A percentile compares a stretch with the other conserved stretches of the same genome.
Evolutionary conservation across 495 filamentous ascomycete genomes (phyloP).

Genomic region (Aspergillus olivimuriae): DNA sequence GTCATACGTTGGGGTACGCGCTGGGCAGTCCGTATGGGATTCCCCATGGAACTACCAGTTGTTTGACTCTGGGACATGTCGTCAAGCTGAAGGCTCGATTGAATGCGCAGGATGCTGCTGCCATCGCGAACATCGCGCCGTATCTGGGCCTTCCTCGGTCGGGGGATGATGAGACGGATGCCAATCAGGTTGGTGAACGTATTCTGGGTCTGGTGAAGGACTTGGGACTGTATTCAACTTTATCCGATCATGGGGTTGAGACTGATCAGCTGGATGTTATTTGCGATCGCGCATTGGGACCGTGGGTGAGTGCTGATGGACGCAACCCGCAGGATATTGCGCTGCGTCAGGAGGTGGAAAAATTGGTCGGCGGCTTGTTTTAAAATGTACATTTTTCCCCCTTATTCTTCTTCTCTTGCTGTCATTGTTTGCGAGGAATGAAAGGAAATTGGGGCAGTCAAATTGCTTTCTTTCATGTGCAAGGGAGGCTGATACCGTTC

Average conservation of each 20-base stretch:
- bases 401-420: too few relatives aligned
- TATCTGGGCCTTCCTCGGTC: neutral
- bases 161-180: neutral
- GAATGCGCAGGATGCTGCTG: neutral
- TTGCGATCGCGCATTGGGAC: neutral
- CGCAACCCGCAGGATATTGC: too few relatives aligned
- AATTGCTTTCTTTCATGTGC: too few relatives aligned
- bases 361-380: too few relatives aligned
- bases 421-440: too few relatives aligned
- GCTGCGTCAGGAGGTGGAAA: too few relatives aligned
- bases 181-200: neutral
- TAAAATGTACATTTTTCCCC: too few relatives aligned
- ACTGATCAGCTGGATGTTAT: neutral
- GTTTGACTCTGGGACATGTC: conserved; percentile 3
- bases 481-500: too few relatives aligned
- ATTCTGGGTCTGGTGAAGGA: neutral
- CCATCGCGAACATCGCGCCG: neutral
- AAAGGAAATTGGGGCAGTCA: too few relatives aligned
- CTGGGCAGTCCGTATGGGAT: conserved; percentile 4
- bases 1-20: conserved; percentile 1
- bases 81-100: neutral
- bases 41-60: conserved; percentile 6
- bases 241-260: neutral
- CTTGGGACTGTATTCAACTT: neutral
- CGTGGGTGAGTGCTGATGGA: too few relatives aligned